A percentile compares a stretch with the other conserved stretches of the same genome.
Conservation (phyloP, 2,329 filamentous ascomycete genomes). For the Annulohypoxylon truncatum region DNA sequence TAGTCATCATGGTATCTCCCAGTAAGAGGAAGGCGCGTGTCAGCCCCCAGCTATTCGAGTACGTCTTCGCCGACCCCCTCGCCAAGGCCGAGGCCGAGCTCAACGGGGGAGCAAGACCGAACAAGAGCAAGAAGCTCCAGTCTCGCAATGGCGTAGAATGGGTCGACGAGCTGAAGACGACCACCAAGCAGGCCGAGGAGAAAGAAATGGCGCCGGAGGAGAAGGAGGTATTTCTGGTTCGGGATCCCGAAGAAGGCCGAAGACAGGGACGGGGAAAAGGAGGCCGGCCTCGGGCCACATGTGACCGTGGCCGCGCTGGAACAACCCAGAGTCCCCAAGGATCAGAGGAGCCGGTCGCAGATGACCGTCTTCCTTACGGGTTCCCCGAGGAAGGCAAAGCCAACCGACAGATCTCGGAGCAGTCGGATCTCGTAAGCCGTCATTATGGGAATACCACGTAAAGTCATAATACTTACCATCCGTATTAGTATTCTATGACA, state of each 20-base stretch:
- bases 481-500: neutral
- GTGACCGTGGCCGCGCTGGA: neutral
- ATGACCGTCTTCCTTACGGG: slow-evolving; percentile 23
- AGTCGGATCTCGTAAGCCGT: neutral
- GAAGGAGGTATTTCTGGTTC: neutral
- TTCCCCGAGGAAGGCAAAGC: neutral
- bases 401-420: neutral
- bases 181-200: neutral
- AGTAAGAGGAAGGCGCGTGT: neutral
- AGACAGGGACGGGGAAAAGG: neutral
- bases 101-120: neutral
- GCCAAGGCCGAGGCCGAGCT: neutral
- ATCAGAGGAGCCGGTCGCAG: neutral
- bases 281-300: no score
- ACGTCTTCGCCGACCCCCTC: slow-evolving; percentile 8
- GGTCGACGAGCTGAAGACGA: neutral
- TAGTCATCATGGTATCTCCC: neutral
- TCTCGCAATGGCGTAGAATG: neutral
- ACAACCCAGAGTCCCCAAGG: neutral
- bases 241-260: no score
- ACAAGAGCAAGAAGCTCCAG: neutral
- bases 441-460: neutral
- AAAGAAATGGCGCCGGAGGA: neutral
- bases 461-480: neutral
- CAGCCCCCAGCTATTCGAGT: slow-evolving; percentile 4